A percentile compares a stretch with the other conserved stretches of the same genome.
These are phyloP conservation scores for Strobilomyces confusus DNA, from an alignment of 768 basidiomycete genomes.

Conservation along the genomic window DNA sequence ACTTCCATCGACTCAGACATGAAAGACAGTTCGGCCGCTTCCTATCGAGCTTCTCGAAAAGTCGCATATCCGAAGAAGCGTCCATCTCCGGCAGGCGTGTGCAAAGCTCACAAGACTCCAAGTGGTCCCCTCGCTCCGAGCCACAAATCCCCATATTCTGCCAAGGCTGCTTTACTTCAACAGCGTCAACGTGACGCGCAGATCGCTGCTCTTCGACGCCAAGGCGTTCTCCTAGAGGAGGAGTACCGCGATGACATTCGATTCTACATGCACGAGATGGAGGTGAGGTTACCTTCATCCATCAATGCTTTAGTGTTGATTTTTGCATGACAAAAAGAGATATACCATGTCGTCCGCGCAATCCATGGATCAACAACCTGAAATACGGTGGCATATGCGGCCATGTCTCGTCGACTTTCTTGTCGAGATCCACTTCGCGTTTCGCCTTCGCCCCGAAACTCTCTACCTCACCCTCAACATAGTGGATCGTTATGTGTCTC, in stretches of 20 bases:
- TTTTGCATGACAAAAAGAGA: slow-evolving; percentile 42
- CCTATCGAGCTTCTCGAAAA: slow-evolving; percentile 58
- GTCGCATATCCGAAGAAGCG: slow-evolving; percentile 80
- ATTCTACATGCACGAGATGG: slow-evolving; percentile 96
- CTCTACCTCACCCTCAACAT: slow-evolving; percentile 98
- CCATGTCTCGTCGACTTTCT: slow-evolving; percentile 98
- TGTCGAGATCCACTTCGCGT: slow-evolving; percentile 97
- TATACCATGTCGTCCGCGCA: slow-evolving; percentile 87
- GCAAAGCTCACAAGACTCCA: slow-evolving; percentile 61
- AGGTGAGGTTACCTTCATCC: slow-evolving; percentile 57
- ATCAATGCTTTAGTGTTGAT: slow-evolving; percentile 6
- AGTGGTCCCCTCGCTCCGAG: slow-evolving; percentile 41
- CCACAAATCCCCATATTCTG: slow-evolving; percentile 63
- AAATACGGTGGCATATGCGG: slow-evolving; percentile 99
- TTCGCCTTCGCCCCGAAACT: slow-evolving; percentile 96
- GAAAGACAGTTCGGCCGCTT: slow-evolving; percentile 69
- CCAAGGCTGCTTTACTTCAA: slow-evolving; percentile 54
- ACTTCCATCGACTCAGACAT: slow-evolving; percentile 43
- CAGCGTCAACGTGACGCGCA: slow-evolving; percentile 70
- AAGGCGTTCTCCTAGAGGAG: slow-evolving; percentile 82
- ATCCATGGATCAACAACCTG: slow-evolving; percentile 99
- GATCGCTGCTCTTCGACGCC: slow-evolving; percentile 62
- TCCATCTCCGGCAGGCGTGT: slow-evolving; percentile 76
- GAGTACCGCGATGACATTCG: slow-evolving; percentile 94
- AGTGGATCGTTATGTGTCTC: slow-evolving; percentile 97